A percentile compares a stretch with the other conserved stretches of the same genome.
Evolutionary conservation across 805 yeast species (phyloP).

Genomic region (Ogataea henricii): DNA sequence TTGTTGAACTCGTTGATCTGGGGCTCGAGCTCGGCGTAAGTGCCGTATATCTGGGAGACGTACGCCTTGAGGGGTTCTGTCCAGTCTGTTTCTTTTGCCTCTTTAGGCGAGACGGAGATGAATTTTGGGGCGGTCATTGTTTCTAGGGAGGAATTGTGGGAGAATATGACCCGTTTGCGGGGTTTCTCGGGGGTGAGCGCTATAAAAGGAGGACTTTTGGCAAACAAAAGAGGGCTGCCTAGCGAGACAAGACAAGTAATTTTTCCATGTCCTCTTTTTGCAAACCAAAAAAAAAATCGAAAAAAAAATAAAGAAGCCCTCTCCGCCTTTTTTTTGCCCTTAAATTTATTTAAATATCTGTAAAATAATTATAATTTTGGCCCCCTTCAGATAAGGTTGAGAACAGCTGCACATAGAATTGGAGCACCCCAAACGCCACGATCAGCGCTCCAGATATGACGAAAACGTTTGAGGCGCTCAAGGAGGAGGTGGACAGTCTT

Average conservation of each 20-base stretch:
- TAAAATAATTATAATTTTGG: not conserved
- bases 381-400: not conserved
- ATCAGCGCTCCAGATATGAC: constrained; percentile 12
- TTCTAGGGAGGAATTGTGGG: not conserved
- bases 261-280: not conserved
- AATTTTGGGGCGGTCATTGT: constrained; percentile 20
- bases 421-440: too few species aligned
- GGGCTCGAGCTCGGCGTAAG: constrained; percentile 54
- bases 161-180: not conserved
- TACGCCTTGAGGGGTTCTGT: constrained; percentile 56
- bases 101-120: constrained; percentile 38
- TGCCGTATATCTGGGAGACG: constrained; percentile 63
- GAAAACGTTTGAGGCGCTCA: constrained; percentile 26
- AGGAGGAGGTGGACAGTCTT: constrained; percentile 35
- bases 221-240: constrained; percentile 1
- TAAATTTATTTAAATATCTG: not conserved
- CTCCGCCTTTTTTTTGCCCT: not conserved
- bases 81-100: constrained; percentile 69
- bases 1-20: constrained; percentile 58
- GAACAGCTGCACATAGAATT: too few species aligned
- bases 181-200: too few species aligned
- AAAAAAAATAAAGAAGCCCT: too few species aligned
- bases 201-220: not conserved
- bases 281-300: too few species aligned
- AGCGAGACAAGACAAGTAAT: not conserved